These are phyloP conservation scores for Kurtzmaniella quercitrusa DNA, from an alignment of 1,139 yeast genomes.

Conservation along the genomic window DNA sequence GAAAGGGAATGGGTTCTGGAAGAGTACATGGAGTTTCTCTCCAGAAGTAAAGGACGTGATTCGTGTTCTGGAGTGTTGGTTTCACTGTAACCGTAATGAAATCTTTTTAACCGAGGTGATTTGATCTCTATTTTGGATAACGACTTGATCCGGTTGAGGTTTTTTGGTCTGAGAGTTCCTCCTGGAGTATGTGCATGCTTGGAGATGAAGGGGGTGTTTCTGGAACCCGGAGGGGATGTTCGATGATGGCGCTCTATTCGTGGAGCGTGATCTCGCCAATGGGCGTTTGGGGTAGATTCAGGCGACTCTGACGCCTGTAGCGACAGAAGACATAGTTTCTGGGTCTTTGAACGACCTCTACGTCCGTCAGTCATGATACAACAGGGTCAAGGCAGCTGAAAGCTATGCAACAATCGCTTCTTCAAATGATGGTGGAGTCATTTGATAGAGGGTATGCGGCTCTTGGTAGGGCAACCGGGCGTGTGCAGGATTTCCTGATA, in stretches of 20 bases:
- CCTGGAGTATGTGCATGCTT: conserved; percentile 2
- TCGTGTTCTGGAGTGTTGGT: conserved; percentile 9
- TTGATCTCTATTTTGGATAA: conserved; percentile 20
- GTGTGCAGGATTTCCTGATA: background rate
- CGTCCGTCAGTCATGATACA: conserved; percentile 4
- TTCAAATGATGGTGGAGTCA: background rate
- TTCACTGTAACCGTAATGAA: background rate
- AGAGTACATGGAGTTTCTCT: conserved; percentile 14
- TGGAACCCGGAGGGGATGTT: background rate
- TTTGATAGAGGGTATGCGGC: background rate
- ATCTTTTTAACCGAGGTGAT: conserved; percentile 13
- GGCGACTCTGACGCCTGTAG: conserved; percentile 1
- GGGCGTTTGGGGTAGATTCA: background rate
- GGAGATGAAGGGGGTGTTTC: background rate
- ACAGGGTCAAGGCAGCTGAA: background rate
- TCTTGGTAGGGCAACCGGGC: background rate
- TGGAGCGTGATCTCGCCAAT: conserved; percentile 1
- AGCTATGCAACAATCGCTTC: background rate
- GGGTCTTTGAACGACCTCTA: conserved; percentile 8
- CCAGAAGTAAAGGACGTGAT: conserved; percentile 6
- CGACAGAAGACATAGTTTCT: conserved; percentile 8
- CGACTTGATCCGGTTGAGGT: conserved; percentile 17
- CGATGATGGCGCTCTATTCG: background rate
- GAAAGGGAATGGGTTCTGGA: conserved; percentile 14
- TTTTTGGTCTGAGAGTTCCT: conserved; percentile 5